Base-by-base conservation (phyloP, 2,329 filamentous ascomycete species). In the Epichloe scottii region DNA sequence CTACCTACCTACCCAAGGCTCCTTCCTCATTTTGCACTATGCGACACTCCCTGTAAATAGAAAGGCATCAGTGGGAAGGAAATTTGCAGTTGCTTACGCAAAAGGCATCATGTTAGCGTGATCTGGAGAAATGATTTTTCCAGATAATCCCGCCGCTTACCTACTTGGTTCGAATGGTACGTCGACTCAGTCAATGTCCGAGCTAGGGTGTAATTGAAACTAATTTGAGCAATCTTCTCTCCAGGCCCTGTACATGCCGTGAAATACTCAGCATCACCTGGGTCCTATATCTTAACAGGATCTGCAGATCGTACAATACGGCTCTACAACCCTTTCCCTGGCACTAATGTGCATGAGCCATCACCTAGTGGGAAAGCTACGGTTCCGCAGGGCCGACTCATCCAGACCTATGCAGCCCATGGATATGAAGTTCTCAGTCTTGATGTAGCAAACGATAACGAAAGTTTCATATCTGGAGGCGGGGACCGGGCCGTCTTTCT, bases 401-500 rank as follows among this genome's bases (percentile, higher is more conserved):
- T 98, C 62, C 90, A 96, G 68, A 87, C 82, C 37, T 98, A 95
- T 71, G 73, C 82, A 37, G 88, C 87, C 2, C 93, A 98, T 69
- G 90, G 89, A 58, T 95, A 98, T 71, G 86, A 90, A 59, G 85
- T 98, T 7, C 82, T 96, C 54, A 86, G 87, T 57, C 75, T 98
- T 39, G 75, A 79, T 49, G 85, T 96, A 47, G 72, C 80, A 7
- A 63, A 72, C 23, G 84, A 89, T 70, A 98, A 98, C 68, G 79
- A 88, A 57, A 81, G 81, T 42, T 96, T 98, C 66, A 84, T 83
- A 10, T 90, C 84, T n/a, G 79, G 81, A 1, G 93, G 93, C 58
- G 93, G 93, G 53, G 93, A 98, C 71, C 87, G 91, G 59, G 77
- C 79, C 54, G 89, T 95, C 0, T 96, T 96, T 63, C 75, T 96